These are phyloP conservation scores for Pseudozyma hubeiensis DNA, from an alignment of 1,284 basidiomycete species.

Conservation along the genomic window DNA sequence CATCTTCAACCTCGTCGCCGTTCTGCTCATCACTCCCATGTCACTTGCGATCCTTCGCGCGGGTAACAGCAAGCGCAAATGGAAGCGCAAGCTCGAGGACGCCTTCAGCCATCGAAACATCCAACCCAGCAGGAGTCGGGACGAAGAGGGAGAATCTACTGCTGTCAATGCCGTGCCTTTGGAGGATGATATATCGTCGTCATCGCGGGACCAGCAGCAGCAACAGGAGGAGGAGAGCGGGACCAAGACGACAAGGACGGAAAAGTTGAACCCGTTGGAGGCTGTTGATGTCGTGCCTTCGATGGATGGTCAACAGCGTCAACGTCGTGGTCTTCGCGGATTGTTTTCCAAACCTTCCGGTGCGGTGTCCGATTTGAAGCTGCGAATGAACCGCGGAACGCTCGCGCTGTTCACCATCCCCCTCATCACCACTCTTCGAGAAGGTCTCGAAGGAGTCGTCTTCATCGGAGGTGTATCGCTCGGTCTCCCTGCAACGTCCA, in stretches of 20 bases:
- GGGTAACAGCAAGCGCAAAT: conserved; percentile 60
- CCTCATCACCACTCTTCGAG: conserved; percentile 64
- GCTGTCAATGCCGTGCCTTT: conserved; percentile 2
- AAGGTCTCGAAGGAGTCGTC: conserved; percentile 66
- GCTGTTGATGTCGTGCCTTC: conserved; percentile 35
- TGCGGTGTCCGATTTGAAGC: conserved; percentile 33
- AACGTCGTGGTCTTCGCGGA: conserved; percentile 15
- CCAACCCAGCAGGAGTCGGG: conserved; percentile 14
- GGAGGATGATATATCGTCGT: conserved; percentile 14
- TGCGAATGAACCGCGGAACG: conserved; percentile 45
- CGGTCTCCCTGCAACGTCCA: conserved; percentile 61
- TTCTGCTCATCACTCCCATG: conserved; percentile 66
- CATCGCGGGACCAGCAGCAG: background rate
- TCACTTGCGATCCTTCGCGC: conserved; percentile 64
- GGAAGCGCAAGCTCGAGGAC: conserved; percentile 59
- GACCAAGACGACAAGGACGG: conserved; percentile 30
- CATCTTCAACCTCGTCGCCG: conserved; percentile 65
- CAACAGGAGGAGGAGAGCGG: conserved; percentile 5
- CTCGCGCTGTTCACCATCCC: conserved; percentile 64
- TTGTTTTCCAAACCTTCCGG: conserved; percentile 24
- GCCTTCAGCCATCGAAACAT: conserved; percentile 47
- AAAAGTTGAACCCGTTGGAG: conserved; percentile 47
- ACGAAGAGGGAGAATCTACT: conserved; percentile 30
- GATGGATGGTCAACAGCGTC: background rate
- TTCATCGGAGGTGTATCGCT: conserved; percentile 67